phyloP scores from a whole-genome alignment of 192 early-diverging fungal genomes.

The Rhizophagus sp. region DNA sequence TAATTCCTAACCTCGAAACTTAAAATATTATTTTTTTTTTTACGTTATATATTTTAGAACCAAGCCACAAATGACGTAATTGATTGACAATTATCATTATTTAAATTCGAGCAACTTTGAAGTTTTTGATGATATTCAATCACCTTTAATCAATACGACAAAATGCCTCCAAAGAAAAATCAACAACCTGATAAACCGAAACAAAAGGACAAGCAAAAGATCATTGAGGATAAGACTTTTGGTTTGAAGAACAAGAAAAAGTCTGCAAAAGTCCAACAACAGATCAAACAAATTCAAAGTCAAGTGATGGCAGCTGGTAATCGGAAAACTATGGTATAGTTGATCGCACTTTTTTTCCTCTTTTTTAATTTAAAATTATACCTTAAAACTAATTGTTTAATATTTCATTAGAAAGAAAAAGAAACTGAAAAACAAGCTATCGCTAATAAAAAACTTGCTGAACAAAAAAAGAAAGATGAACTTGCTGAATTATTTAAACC shows the following conservation, averaged over 20 bases:
- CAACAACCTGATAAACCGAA: constrained; percentile 57
- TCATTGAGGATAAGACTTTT: constrained; percentile 96
- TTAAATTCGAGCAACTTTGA: too few species aligned
- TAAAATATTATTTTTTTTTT: background rate
- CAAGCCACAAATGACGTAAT: too few species aligned
- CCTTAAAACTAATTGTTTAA: background rate
- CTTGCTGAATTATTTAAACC: constrained; percentile 90
- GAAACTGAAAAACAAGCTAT: constrained; percentile 65
- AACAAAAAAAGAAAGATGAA: constrained; percentile 89
- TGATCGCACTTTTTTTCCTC: background rate
- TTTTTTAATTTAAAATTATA: background rate
- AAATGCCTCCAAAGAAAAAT: constrained; percentile 82
- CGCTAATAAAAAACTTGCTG: constrained; percentile 70
- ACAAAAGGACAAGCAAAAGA: constrained; percentile 73
- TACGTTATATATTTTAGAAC: too few species aligned
- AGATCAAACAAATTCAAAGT: constrained; percentile 87
- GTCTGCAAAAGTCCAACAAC: constrained; percentile 85
- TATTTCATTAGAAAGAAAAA: constrained; percentile 53
- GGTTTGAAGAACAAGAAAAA: constrained; percentile 99
- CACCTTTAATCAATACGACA: background rate
- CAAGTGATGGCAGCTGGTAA: constrained; percentile 70
- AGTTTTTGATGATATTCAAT: background rate
- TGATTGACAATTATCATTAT: too few species aligned
- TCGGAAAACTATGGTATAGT: constrained; percentile 51
- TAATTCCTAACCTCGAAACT: too few species aligned